These are phyloP conservation scores for Entophlyctis luteolus DNA, from an alignment of 192 early-diverging fungal species.

Conservation along the genomic window DNA sequence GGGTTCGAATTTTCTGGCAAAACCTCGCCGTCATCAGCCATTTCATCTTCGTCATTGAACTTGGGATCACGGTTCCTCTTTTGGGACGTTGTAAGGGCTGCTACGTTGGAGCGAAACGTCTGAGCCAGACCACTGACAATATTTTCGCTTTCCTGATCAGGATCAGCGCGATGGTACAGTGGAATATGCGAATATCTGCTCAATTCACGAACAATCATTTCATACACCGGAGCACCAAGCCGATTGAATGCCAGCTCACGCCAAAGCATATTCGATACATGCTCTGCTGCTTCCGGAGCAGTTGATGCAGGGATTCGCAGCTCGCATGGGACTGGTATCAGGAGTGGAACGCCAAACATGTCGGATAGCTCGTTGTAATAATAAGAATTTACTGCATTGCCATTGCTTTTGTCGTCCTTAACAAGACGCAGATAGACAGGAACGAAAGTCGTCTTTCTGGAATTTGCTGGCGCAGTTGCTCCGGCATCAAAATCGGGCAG, in stretches of 20 bases:
- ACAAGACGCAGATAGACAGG: slow-evolving; percentile 1
- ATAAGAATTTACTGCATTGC: not conserved
- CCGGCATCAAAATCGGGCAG: slow-evolving; percentile 22
- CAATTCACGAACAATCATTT: slow-evolving; percentile 16
- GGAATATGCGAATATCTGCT: slow-evolving; percentile 21
- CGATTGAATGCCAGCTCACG: not conserved
- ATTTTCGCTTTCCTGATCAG: not conserved
- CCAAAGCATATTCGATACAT: slow-evolving; percentile 3
- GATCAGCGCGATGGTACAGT: not conserved
- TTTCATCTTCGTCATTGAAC: too few relatives aligned
- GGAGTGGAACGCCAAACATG: slow-evolving; percentile 18
- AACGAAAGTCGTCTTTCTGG: slow-evolving; percentile 5
- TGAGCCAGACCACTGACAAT: too few relatives aligned
- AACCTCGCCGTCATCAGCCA: not conserved
- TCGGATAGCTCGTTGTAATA: not conserved
- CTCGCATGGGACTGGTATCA: slow-evolving; percentile 21
- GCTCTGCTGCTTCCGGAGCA: not conserved
- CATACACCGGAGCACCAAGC: slow-evolving; percentile 27
- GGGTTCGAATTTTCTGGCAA: not conserved
- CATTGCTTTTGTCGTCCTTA: not conserved
- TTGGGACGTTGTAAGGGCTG: not conserved
- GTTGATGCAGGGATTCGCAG: not conserved
- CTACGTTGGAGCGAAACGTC: not conserved
- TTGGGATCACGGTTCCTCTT: not conserved
- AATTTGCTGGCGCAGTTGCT: not conserved